Evolutionary conservation across 2,329 filamentous ascomycete genomes (phyloP).

Genomic region (Arthrobotrys entomopaga): DNA sequence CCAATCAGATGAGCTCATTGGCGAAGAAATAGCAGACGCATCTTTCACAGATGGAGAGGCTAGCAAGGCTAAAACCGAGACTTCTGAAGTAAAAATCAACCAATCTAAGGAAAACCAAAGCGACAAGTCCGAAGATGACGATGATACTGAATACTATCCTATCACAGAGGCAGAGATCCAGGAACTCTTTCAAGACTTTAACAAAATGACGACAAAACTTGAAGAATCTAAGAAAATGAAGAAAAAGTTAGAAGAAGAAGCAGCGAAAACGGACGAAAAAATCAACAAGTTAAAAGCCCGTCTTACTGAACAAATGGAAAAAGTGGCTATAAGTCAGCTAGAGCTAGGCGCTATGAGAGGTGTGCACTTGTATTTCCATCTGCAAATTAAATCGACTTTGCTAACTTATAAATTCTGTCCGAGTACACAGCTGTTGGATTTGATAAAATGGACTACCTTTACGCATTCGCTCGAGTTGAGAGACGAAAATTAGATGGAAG

Average conservation of each 20-base stretch:
- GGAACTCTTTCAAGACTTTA: neutral
- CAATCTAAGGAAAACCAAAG: too few relatives aligned
- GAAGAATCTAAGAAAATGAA: conserved; percentile 1
- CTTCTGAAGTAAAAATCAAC: too few relatives aligned
- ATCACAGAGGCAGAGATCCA: neutral
- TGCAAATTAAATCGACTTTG: too few relatives aligned
- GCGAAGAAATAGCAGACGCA: too few relatives aligned
- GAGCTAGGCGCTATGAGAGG: conserved; percentile 29
- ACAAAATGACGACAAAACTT: neutral
- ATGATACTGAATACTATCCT: neutral
- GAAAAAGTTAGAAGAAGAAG: neutral
- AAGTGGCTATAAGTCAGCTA: neutral
- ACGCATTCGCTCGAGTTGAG: neutral
- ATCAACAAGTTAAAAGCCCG: neutral
- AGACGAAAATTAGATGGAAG: neutral
- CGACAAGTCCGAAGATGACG: neutral
- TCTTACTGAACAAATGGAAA: neutral
- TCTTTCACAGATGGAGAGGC: too few relatives aligned
- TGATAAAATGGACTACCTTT: conserved; percentile 26
- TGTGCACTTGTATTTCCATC: neutral
- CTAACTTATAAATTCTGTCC: neutral
- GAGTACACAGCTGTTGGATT: conserved; percentile 13
- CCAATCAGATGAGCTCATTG: too few relatives aligned
- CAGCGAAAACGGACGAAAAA: neutral
- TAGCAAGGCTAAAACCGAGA: too few relatives aligned